These are phyloP conservation scores for Aleurites moluccanus DNA, from an alignment of 441 rosid genomes.

Conservation along the genomic window DNA sequence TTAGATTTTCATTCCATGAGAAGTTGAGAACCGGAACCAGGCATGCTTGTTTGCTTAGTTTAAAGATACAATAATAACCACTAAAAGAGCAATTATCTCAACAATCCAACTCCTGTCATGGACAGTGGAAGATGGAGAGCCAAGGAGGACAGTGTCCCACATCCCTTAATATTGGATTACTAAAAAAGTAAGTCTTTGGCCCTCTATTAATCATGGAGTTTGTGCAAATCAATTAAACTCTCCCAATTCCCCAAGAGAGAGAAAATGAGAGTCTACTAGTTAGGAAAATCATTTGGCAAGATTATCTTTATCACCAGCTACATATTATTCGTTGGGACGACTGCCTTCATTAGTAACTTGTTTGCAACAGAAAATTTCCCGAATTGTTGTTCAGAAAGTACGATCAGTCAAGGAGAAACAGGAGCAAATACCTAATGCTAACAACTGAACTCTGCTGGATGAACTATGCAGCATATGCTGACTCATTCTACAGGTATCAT, in stretches of 20 bases:
- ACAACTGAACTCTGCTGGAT: neutral
- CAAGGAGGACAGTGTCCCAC: neutral
- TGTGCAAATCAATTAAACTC: neutral
- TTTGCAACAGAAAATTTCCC: too few species aligned
- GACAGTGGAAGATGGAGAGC: too few species aligned
- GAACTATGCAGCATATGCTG: neutral
- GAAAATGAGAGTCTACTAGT: too few species aligned
- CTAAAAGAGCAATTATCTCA: neutral
- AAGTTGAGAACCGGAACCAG: neutral
- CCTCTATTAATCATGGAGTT: neutral
- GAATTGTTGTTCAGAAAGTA: too few species aligned
- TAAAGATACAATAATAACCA: neutral
- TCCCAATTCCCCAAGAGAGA: neutral
- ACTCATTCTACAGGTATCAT: neutral
- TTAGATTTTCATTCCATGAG: neutral
- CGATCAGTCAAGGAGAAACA: too few species aligned
- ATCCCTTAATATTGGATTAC: too few species aligned
- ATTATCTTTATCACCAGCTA: neutral
- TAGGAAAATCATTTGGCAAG: neutral
- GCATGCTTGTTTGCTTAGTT: neutral
- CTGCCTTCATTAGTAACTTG: too few species aligned
- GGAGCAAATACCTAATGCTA: neutral
- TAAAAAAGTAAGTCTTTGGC: neutral
- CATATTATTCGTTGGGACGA: too few species aligned
- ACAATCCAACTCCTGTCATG: too few species aligned